Evolutionary conservation across 2,329 filamentous ascomycete species (phyloP).

Genomic region (Thermoascus crustaceus): DNA sequence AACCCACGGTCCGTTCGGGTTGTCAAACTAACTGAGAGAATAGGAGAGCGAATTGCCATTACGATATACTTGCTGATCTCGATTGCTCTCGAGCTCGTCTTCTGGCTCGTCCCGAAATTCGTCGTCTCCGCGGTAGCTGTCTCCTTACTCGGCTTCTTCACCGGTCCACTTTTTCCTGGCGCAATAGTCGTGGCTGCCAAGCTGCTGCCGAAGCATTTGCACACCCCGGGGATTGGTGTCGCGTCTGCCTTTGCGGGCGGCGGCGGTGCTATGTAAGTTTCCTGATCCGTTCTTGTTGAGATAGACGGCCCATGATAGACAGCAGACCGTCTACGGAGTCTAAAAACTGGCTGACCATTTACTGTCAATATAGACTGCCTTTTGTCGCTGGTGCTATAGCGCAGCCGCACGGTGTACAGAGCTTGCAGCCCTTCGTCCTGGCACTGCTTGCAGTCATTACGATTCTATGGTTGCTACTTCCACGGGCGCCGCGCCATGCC

Average conservation of each 20-base stretch:
- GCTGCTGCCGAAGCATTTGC: conserved; percentile 58
- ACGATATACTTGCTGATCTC: conserved; percentile 52
- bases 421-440: conserved; percentile 50
- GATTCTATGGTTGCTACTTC: background rate
- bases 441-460: conserved; percentile 31
- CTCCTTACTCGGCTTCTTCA: conserved; percentile 60
- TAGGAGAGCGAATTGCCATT: conserved; percentile 59
- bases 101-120: conserved; percentile 68
- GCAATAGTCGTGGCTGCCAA: conserved; percentile 62
- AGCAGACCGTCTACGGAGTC: too few relatives aligned
- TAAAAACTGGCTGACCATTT: too few relatives aligned
- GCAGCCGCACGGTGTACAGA: conserved; percentile 46
- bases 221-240: conserved; percentile 65
- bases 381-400: conserved; percentile 63
- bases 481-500: background rate
- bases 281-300: too few relatives aligned
- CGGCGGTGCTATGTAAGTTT: conserved; percentile 57
- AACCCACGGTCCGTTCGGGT: conserved; percentile 53
- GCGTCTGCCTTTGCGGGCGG: conserved; percentile 62
- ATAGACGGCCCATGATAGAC: too few relatives aligned
- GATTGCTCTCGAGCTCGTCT: conserved; percentile 57
- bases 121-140: conserved; percentile 60
- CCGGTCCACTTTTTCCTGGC: conserved; percentile 65
- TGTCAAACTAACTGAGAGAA: conserved; percentile 20
- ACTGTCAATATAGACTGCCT: too few relatives aligned